phyloP scores from a whole-genome alignment of 1,284 basidiomycete genomes.

The Rhodotorula sp. region DNA sequence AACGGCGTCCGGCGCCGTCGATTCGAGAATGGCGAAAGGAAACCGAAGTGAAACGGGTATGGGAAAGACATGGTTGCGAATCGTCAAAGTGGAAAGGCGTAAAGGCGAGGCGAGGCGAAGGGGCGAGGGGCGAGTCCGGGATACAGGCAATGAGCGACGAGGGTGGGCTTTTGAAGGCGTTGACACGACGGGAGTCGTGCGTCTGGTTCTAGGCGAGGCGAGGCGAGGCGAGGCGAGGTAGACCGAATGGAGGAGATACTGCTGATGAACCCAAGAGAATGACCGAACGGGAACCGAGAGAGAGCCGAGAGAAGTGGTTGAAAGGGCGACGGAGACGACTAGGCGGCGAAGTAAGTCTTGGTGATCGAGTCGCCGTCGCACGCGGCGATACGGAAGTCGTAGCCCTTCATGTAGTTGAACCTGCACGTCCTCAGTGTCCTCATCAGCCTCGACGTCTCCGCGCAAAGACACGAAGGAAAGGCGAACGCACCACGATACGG shows the following conservation, averaged over 20 bases:
- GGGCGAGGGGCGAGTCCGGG: too few species aligned
- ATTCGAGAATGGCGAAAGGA: too few species aligned
- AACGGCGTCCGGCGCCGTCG: too few species aligned
- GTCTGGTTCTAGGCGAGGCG: neutral
- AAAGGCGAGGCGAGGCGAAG: too few species aligned
- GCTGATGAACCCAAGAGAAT: neutral
- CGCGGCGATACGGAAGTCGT: conserved; percentile 41
- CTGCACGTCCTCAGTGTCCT: neutral
- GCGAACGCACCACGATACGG: conserved; percentile 46
- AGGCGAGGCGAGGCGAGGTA: neutral
- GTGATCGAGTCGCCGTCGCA: conserved; percentile 25
- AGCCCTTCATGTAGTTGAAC: conserved; percentile 29
- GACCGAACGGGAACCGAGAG: neutral
- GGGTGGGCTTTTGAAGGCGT: too few species aligned
- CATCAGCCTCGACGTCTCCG: neutral
- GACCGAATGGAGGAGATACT: too few species aligned
- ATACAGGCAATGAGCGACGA: too few species aligned
- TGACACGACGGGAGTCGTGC: too few species aligned
- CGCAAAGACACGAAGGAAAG: neutral
- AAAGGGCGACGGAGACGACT: neutral
- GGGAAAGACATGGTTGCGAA: too few species aligned
- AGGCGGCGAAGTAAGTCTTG: conserved; percentile 33
- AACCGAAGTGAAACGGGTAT: too few species aligned
- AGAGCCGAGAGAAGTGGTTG: neutral
- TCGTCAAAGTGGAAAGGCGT: too few species aligned